Base-by-base conservation (phyloP, 441 rosid genomes). In the Croton laevigatus region DNA sequence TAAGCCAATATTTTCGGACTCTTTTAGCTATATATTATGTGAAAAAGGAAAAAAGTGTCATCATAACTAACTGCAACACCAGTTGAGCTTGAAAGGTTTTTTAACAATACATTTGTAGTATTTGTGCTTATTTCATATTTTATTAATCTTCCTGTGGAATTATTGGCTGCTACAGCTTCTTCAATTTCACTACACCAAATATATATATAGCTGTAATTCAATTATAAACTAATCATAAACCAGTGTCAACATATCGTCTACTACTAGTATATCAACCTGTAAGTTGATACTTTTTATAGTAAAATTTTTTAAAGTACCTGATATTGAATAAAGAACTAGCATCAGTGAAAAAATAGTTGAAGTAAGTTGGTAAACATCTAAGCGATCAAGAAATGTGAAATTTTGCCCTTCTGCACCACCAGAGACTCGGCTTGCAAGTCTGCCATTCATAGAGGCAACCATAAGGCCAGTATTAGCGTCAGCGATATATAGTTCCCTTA, bases 51-150 rank as follows among this genome's bases (percentile, higher is more conserved):
- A 54, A 32, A 79, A 8, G 45, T 12, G 6, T 69, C 68, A 40
- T 64, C 66, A 0, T 0, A 0, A 9, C 71, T 69, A 20, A 71
- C 20, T 3, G 72, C 79, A n/a, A 78, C 63, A 1, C 87, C 83
- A 8, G 62, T 75, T 6, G 85, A 68, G 3, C 54, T 45, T 54
- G 71, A 54, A 62, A 81, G 77, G 54, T 66, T 55, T 70, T 70
- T 59, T 4, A 36, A 36, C 8, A 76, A 5, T n/a, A 76, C 79
- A 11, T 37, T 65, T 11, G 66, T 45, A 1, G 4, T 27, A 19
- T 32, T 34, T 2, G 45, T 81, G 8, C 36, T 66, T 69, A 82
- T 78, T 19, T 88, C 84, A 22, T 87, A 87, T 79, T 80, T 83
- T 63, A 85, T 71, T 13, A 75, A 59, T 27, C 79, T 59, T n/a